Base-by-base conservation (phyloP, 2,329 filamentous ascomycete genomes). In the Akanthomyces dipterigenus region DNA sequence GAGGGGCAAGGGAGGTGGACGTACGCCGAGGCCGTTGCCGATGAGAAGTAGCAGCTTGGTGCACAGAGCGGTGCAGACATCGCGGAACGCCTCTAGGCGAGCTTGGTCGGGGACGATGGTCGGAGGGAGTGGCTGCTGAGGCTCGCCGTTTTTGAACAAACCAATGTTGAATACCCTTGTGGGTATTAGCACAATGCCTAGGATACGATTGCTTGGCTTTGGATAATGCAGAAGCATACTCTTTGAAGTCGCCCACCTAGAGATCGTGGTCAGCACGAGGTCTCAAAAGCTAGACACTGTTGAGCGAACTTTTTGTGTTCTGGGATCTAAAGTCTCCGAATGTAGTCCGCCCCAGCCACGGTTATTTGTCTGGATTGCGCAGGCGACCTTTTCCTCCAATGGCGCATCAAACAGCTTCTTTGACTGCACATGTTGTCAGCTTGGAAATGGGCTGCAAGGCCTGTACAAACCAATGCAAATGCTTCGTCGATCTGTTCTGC, bases 261-360 rank as follows among this genome's bases (percentile, higher is more conserved):
- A 53, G 18, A n/a, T 2, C 2, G 14, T 24, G 3, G 22, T 60
- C n/a, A 63, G 50, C 34, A 45, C 28, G 20, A 34, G 40, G 20
- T 20, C 26, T 5, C 5, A 36, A 4, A 14, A 12, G 63, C 3
- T 14, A 24, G 20, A 42, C 9, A 1, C 5, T 7, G 20, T n/a
- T 50, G 14, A 72, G 72, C 76, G 69, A 79, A 89, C 90, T 73
- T 87, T 85, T 73, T 97, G 92, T 61, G 87, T 86, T 67, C 87
- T 85, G 3, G 93, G 91, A 71, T 98, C 93, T 12, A 98, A 78
- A 0, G 88, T 93, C 76, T 99, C 93, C 14, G 86, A 85, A 69
- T 93, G 89, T 89, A 96, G 93, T 18, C 86, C 86, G 1, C 89
- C 85, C 92, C 93, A 99, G 63, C 93, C 95, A 46, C 87, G 85